Percentiles rank a stretch among this genome's conserved stretches.
These are phyloP conservation scores for Vinca minor DNA, from an alignment of 257 asterid genomes.

Conservation along the genomic window DNA sequence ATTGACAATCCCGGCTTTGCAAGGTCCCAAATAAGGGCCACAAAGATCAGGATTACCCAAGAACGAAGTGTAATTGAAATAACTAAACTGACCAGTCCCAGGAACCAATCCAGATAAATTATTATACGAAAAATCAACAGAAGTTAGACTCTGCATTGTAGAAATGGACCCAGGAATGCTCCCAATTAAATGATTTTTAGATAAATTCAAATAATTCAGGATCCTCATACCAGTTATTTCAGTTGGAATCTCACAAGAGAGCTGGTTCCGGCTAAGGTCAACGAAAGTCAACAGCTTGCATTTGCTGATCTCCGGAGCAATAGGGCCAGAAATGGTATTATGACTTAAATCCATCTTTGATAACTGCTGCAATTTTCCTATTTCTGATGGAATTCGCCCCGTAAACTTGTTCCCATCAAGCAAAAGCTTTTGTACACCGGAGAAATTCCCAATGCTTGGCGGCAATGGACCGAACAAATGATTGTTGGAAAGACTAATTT, in stretches of 20 bases:
- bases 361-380: conserved; percentile 82
- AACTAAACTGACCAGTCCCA: conserved; percentile 81
- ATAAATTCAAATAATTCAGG: conserved; percentile 73
- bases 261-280: conserved; percentile 79
- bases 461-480: conserved; percentile 71
- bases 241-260: conserved; percentile 73
- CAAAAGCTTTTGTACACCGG: conserved; percentile 79
- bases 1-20: conserved; percentile 55
- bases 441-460: conserved; percentile 67
- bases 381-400: conserved; percentile 64
- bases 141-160: conserved; percentile 85
- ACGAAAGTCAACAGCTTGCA: conserved; percentile 76
- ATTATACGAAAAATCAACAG: conserved; percentile 89
- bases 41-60: conserved; percentile 81
- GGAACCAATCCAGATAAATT: conserved; percentile 90
- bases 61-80: conserved; percentile 76
- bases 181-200: conserved; percentile 67
- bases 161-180: conserved; percentile 68
- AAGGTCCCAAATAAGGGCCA: conserved; percentile 83
- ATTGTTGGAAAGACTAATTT: conserved; percentile 82
- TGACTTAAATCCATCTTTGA: conserved; percentile 88
- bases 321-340: conserved; percentile 57
- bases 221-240: conserved; percentile 82
- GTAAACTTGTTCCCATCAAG: conserved; percentile 87
- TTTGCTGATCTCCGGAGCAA: conserved; percentile 66